Base-by-base conservation (phyloP, 2,329 filamentous ascomycete species). In the Simplicillium aogashimaense region DNA sequence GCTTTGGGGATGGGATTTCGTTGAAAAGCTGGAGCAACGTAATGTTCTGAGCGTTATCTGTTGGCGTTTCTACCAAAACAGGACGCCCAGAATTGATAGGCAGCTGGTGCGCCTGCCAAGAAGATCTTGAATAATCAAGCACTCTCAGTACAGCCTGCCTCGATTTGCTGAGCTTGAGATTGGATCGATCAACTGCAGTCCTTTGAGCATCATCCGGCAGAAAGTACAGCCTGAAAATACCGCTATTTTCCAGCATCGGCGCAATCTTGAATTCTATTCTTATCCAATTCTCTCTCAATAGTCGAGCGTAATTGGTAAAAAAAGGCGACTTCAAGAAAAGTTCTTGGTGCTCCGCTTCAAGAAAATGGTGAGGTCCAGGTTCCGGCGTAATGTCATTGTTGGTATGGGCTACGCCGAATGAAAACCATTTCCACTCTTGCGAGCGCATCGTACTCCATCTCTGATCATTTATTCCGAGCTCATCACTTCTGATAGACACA, bases 11-110 rank as follows among this genome's bases (percentile, higher is more conserved):
- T 0, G 81, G 77, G 1, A 89, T 68, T 3, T 64, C 76, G 55
- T 89, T 89, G 66, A 89, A 89, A 36, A 87, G 63, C 20, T 80
- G 70, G 36, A 86, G 74, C 1, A 89, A 60, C 0, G 81, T 81
- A 2, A 63, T 53, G 9, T 69, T 57, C 14, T 72, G 61, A 1
- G 53, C 49, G 5, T 50, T 44, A 5, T 54, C 56, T 7, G 65
- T 58, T 51, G 64, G 65, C 6, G 55, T 45, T 40, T 67, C 61
- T 35, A 66, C 66, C 3, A 47, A 43, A 14, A 49, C 40, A 1
- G 43, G 42, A 11, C 41, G 37, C n/a, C 37, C 37, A 43, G 46
- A 41, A 13, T 42, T 40, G 15, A 45, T 29, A 13, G 47, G 46
- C 14, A 42, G 40, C n/a, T 51, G 51, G 7, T 52, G 17, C 0